These are phyloP conservation scores for Candida manassasensis DNA, from an alignment of 805 yeast genomes.

Conservation along the genomic window DNA sequence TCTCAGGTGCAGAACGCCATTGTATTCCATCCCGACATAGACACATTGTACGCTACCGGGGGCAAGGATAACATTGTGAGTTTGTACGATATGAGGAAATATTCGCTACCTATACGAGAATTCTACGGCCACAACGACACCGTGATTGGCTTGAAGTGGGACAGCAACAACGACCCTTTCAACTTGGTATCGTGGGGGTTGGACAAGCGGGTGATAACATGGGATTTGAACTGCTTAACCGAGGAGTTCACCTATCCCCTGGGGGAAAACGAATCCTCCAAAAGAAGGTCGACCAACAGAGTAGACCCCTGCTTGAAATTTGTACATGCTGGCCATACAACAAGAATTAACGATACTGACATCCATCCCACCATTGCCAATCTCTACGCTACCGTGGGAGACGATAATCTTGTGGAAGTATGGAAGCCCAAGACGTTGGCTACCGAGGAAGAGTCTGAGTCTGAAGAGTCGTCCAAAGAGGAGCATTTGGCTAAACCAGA, in stretches of 20 bases:
- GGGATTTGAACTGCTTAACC: conserved; percentile 65
- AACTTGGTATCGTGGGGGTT: conserved; percentile 53
- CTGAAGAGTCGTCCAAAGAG: conserved; percentile 19
- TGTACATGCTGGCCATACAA: conserved; percentile 85
- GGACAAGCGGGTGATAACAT: conserved; percentile 66
- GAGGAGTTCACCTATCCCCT: conserved; percentile 45
- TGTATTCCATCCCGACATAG: conserved; percentile 55
- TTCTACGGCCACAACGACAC: conserved; percentile 60
- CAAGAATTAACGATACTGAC: conserved; percentile 58
- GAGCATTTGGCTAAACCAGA: conserved; percentile 7
- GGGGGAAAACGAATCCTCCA: conserved; percentile 41
- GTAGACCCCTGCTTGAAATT: conserved; percentile 75
- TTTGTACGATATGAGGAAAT: conserved; percentile 71
- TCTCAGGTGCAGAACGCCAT: conserved; percentile 63
- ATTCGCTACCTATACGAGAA: conserved; percentile 53
- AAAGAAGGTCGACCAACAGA: conserved; percentile 42
- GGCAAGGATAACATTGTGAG: conserved; percentile 72
- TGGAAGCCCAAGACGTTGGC: conserved; percentile 63
- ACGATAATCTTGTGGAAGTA: conserved; percentile 69
- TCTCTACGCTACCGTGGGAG: conserved; percentile 64
- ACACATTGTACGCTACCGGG: conserved; percentile 65
- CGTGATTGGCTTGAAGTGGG: conserved; percentile 44
- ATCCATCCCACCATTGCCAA: conserved; percentile 61
- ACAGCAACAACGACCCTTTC: conserved; percentile 44
- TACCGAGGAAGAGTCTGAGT: conserved; percentile 31